A percentile compares a stretch with the other conserved stretches of the same genome.
Evolutionary conservation across 257 asterid species (phyloP).

Genomic region (Asclepias syriaca): DNA sequence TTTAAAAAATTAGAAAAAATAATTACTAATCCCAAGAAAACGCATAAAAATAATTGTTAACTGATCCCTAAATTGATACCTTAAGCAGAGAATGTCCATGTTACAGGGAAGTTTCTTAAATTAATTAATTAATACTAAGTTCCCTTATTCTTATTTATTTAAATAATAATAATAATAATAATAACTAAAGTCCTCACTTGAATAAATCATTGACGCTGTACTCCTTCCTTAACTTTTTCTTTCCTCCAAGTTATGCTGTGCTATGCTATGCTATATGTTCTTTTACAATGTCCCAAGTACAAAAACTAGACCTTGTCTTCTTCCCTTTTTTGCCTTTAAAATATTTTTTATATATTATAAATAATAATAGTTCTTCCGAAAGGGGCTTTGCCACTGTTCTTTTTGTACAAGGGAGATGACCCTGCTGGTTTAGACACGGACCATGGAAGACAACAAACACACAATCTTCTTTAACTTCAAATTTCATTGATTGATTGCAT

Average conservation of each 20-base stretch:
- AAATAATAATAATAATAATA: too few species aligned
- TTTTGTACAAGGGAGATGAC: not conserved
- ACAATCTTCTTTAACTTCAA: too few species aligned
- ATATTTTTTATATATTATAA: not conserved
- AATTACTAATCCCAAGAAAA: constrained; percentile 34
- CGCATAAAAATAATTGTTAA: constrained; percentile 49
- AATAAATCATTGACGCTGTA: constrained; percentile 22
- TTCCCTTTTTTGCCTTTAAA: not conserved
- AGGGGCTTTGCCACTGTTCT: not conserved
- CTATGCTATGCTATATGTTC: too few species aligned
- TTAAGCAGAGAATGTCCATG: constrained; percentile 51
- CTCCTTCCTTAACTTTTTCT: not conserved
- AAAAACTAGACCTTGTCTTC: not conserved
- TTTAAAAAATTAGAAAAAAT: too few species aligned
- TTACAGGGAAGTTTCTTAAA: constrained; percentile 27
- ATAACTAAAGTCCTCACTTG: not conserved
- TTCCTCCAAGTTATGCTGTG: not conserved
- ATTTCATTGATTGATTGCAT: too few species aligned
- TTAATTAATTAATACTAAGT: not conserved
- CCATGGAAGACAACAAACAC: too few species aligned
- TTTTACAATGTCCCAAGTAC: not conserved
- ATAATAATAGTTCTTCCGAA: too few species aligned
- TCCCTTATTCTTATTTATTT: not conserved
- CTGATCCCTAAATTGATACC: constrained; percentile 86
- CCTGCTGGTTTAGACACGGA: not conserved